Conservation (phyloP, 805 yeast species). For the Candida tammaniensis region DNA sequence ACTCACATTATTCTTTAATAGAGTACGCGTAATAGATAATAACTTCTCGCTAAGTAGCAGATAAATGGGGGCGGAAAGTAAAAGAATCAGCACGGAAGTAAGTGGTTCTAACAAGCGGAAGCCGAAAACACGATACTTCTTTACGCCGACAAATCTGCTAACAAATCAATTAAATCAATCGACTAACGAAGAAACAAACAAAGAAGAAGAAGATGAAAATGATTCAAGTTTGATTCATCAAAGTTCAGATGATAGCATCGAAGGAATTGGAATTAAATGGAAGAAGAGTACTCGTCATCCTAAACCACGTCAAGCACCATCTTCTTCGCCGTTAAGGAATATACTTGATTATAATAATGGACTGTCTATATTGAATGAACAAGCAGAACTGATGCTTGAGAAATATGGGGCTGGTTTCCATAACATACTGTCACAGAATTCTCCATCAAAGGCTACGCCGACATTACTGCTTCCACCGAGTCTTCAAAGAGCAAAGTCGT, state of each 20-base stretch:
- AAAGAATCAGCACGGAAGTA: no score
- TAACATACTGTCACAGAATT: conserved; percentile 19
- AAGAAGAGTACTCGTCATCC: conserved; percentile 41
- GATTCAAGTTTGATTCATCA: conserved; percentile 16
- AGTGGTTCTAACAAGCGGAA: no score
- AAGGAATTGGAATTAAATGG: conserved; percentile 40
- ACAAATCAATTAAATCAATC: no score
- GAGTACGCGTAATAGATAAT: no score
- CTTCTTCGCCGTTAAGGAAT: conserved; percentile 41
- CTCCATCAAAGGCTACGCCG: conserved; percentile 19
- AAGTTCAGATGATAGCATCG: conserved; percentile 44
- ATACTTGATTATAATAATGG: conserved; percentile 11
- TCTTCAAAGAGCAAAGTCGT: conserved; percentile 36
- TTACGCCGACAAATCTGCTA: no score
- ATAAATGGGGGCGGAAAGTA: no score
- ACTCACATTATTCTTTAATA: no score
- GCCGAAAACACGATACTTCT: no score
- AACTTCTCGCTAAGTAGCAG: no score
- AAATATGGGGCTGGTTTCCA: conserved; percentile 42
- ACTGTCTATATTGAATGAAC: conserved; percentile 26
- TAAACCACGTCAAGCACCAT: conserved; percentile 22
- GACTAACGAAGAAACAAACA: neutral
- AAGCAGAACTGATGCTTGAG: conserved; percentile 34
- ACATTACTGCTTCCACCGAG: conserved; percentile 26
- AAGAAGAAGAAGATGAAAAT: neutral